phyloP scores from a whole-genome alignment of 805 yeast genomes.

The Wickerhamomyces sydowiorum region DNA sequence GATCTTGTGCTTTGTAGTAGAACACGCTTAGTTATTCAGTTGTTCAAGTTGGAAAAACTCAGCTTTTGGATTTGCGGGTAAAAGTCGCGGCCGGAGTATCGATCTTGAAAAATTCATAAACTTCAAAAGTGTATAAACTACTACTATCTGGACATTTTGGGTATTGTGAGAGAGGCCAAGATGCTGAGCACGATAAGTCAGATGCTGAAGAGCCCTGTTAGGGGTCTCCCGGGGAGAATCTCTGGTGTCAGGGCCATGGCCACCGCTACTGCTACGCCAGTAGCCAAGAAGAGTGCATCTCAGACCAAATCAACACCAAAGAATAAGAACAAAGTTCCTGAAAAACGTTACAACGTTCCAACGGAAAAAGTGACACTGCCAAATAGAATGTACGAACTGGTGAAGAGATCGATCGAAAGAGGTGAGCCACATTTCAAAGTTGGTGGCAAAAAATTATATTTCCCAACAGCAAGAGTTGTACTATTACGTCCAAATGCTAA shows the following conservation, averaged over 20 bases:
- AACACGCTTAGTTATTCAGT: too few relatives aligned
- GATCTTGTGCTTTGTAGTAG: too few relatives aligned
- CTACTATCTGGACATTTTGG: too few relatives aligned
- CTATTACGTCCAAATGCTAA: slow-evolving; percentile 90
- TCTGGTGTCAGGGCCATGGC: neutral
- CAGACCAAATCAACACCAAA: slow-evolving; percentile 4
- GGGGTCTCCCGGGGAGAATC: too few relatives aligned
- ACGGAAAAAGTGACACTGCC: slow-evolving; percentile 21
- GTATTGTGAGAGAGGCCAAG: too few relatives aligned
- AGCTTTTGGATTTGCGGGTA: too few relatives aligned
- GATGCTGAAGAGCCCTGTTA: neutral
- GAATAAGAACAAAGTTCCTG: slow-evolving; percentile 14
- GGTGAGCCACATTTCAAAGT: slow-evolving; percentile 77
- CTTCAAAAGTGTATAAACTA: too few relatives aligned
- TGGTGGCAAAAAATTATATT: slow-evolving; percentile 71
- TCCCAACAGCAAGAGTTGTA: slow-evolving; percentile 81
- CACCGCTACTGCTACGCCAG: neutral
- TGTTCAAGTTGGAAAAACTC: too few relatives aligned
- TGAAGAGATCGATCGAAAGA: slow-evolving; percentile 43
- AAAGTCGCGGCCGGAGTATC: too few relatives aligned
- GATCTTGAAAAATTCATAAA: too few relatives aligned
- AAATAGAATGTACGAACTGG: slow-evolving; percentile 19
- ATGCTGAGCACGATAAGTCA: neutral
- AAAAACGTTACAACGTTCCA: too few relatives aligned
- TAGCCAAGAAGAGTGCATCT: too few relatives aligned